phyloP scores from a whole-genome alignment of 495 filamentous ascomycete species.

The Bacidia gigantensis region DNA sequence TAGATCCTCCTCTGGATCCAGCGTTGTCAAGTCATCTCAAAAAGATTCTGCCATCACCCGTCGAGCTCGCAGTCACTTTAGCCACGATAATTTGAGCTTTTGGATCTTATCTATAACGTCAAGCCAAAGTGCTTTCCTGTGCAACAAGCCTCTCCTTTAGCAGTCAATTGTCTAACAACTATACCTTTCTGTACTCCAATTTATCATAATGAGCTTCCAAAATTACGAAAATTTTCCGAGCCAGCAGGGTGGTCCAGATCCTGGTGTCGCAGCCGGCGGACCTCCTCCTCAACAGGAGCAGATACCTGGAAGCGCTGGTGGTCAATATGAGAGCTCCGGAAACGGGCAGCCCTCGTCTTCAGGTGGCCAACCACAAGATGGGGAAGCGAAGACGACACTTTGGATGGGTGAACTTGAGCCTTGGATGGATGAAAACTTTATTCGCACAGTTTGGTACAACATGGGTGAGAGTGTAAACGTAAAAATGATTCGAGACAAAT shows the following conservation, averaged over 20 bases:
- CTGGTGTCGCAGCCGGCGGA: constrained; percentile 39
- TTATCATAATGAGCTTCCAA: constrained; percentile 38
- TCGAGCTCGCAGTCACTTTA: not conserved
- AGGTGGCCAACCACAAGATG: constrained; percentile 39
- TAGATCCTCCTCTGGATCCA: not conserved
- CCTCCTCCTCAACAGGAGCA: constrained; percentile 37
- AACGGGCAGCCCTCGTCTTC: constrained; percentile 30
- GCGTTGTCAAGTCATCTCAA: not conserved
- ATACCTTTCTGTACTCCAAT: no score
- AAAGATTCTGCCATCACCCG: not conserved
- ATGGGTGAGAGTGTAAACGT: constrained; percentile 92
- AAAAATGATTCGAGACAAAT: constrained; percentile 99
- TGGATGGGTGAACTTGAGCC: constrained; percentile 99
- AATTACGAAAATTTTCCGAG: constrained; percentile 44
- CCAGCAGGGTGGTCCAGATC: constrained; percentile 39
- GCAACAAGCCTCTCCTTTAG: not conserved
- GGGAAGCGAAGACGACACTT: constrained; percentile 66
- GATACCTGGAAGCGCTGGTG: constrained; percentile 30
- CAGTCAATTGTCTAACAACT: not conserved
- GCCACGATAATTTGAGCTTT: not conserved
- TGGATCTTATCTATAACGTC: not conserved
- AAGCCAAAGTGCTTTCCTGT: no score
- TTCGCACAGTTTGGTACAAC: constrained; percentile 82
- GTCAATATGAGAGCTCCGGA: constrained; percentile 43
- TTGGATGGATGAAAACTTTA: constrained; percentile 99